Base-by-base conservation (phyloP, 2,329 filamentous ascomycete genomes). In the Alternaria metachromatica region DNA sequence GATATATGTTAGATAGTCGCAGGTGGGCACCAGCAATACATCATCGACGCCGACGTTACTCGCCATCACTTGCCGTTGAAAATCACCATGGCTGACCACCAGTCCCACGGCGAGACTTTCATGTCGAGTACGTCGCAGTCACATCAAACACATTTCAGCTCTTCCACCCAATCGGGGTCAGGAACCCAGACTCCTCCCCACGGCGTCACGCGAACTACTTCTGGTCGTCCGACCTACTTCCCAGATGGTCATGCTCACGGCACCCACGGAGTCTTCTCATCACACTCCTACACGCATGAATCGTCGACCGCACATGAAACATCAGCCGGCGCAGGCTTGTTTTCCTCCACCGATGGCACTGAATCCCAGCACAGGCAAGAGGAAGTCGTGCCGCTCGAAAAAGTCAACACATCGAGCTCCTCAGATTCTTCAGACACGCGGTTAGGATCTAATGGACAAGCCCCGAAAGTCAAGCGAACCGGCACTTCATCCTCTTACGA, bases 201-300 rank as follows among this genome's bases (percentile, higher is more conserved):
- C 23, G 58, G 58, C 23, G 23, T 64, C 11, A 55, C 67, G 23
- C 66, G 73, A 15, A 78, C 72, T 26, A 55, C 70, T 21, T 77
- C 76, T 33, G 73, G 73, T 5, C 69, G 73, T 23, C 71, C 76
- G 51, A 76, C 75, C 10, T 76, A 77, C 43, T 68, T 61, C 12
- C 75, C 73, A 18, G 74, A 76, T 50, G 74, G 74, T 10, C 70
- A 73, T 30, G 21, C 50, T 46, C 55, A 60, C 13, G 56, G 50
- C 4, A 58, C 23, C 13, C 56, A 63, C 41, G 66, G 62, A 9
- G 50, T 64, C 12, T 58, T 60, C 43, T 63, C 63, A 43, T 55
- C 55, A 15, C 63, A 65, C 15, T 55, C 49, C 9, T 62, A 50
- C 26, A 45, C 28, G 37, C 30, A 54, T 6, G 58, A 53, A 43